Base-by-base conservation (phyloP, 495 filamentous ascomycete species). In the Copromyces sp. region DNA sequence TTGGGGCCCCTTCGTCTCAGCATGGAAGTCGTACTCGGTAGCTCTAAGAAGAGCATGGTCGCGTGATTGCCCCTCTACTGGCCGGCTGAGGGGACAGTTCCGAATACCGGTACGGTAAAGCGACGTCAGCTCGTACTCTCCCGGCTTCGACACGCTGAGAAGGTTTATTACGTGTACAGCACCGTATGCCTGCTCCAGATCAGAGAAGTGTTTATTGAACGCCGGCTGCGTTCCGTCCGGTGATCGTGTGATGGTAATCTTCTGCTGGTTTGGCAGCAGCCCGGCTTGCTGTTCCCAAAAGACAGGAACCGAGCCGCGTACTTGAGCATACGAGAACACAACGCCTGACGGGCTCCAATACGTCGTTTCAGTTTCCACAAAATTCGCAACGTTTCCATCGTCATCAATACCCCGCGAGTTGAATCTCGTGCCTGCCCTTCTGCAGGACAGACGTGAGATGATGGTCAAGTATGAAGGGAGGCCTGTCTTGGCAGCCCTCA, bases 381-480 rank as follows among this genome's bases (percentile, higher is more conserved):
- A 98, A 79, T 98, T 98, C 42, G 96, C 94, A 20, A 97, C 96
- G 79, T 98, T 91, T 16, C 95, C 95, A 77, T 98, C 94, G 82
- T 99, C 95, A 77, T 99, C 95, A 73, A 98, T 97, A 47, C 95
- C 95, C 72, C 95, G 88, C 39, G 94, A 92, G 81, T 99, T 98
- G 84, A 98, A 99, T 72, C 95, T 87, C 29, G 95, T 99, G 16
- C 95, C 95, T 68, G 96, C 95, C 81, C 94, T 91, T 75, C 90
- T 87, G 78, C 95, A 98, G 9, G 94, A 97, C 69, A 98, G 84
- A 20, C 96, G 90, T 8, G 95, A 98, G 41, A 98, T 94, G 24
- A 98, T 83, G 4, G 94, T 97, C 72, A 99, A 83, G 44, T 87
- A 88, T 3, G 93, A 93, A 7, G 94, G 94, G 45, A 94, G 79